Evolutionary conservation across 177 flowering plant genomes (phyloP), one percentile per base, ranked within the genome.

Genomic region (Vitis hybrid): DNA sequence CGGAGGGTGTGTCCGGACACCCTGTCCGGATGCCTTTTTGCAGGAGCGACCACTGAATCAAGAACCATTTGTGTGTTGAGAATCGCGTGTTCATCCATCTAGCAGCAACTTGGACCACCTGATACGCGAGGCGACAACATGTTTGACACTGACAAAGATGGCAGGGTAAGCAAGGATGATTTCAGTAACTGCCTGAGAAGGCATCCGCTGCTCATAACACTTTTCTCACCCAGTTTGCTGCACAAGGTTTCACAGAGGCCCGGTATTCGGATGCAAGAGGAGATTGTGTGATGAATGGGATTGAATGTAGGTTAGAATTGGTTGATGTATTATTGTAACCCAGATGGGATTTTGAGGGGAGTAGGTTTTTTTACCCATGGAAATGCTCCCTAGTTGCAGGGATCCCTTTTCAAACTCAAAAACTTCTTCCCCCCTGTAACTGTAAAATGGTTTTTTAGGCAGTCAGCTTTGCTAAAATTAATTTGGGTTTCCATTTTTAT

Each of bases 121-220:
- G n/a, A n/a, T n/a, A n/a, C n/a, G n/a, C n/a, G n/a, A n/a, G n/a
- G n/a, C n/a, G n/a, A n/a, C 78, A 68, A 62, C 39, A 60, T 90
- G 62, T 89, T 94, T 51, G 97, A 92, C 68, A n/a, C 56, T 3
- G 89, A 90, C 72, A 53, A 77, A 55, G 93, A 94, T 78, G 92
- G 90, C 19, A 84, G 60, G 59, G 63, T 89, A 52, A 78, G 91
- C 82, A 87, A 72, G 70, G 84, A 84, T 49, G 94, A 92, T 52
- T 92, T 92, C 58, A 51, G 69, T 7, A 56, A 76, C 61, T 89
- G 94, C 77, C 76, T 94, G 51, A 82, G 86, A 80, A 81, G 65
- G 73, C 81, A 92, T 57, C 97, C 98, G 4, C 74, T 92, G 71
- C 80, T 89, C 51, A 82, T 94, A 33, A 90, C 92, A 2, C 81